Percentiles rank a stretch among this genome's conserved stretches.
Evolutionary conservation across 495 filamentous ascomycete genomes (phyloP).

Genomic region (Glonium stellatum): DNA sequence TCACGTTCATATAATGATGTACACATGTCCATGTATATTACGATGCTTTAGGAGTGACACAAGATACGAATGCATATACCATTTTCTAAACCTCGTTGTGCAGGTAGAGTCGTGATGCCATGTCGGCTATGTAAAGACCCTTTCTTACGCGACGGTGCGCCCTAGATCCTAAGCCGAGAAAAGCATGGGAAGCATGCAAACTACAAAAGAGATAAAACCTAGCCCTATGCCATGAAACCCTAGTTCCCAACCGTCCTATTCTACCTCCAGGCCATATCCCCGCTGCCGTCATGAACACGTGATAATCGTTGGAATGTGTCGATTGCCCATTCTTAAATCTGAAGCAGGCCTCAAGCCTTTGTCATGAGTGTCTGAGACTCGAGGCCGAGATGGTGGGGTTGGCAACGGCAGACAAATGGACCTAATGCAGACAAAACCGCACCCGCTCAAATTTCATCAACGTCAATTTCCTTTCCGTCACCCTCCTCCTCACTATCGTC

Average conservation of each 20-base stretch:
- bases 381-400: not conserved
- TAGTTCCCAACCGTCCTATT: not conserved
- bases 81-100: no score
- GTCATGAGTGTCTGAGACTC: not conserved
- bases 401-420: not conserved
- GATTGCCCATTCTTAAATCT: no score
- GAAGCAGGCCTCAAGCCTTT: no score
- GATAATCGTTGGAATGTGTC: no score
- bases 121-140: not conserved
- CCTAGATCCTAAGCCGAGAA: no score
- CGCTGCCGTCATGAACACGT: not conserved
- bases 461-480: conserved; percentile 58
- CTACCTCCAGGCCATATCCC: not conserved
- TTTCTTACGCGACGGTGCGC: not conserved
- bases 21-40: no score
- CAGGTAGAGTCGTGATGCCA: not conserved
- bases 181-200: no score
- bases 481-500: conserved; percentile 32
- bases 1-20: no score
- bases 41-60: no score
- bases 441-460: conserved; percentile 60
- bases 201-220: no score
- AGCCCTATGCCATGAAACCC: no score
- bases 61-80: no score
- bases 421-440: not conserved